A percentile compares a stretch with the other conserved stretches of the same genome.
These are phyloP conservation scores for Leptographium radiaticola DNA, from an alignment of 2,329 filamentous ascomycete genomes.

Conservation along the genomic window DNA sequence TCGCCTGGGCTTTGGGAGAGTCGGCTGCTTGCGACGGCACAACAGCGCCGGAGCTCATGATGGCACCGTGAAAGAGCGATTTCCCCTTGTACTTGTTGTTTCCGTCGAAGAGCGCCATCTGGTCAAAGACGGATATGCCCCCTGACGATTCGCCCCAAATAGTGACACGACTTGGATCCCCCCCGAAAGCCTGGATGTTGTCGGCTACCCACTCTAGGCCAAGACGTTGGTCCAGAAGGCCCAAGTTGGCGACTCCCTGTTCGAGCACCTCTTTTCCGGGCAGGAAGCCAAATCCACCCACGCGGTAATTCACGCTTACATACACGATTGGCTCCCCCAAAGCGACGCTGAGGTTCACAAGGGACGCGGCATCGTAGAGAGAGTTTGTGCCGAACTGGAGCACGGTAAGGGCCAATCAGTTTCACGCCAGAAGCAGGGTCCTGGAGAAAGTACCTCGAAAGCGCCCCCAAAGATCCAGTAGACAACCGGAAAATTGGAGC, in stretches of 20 bases:
- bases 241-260: conserved; percentile 57
- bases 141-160: conserved; percentile 67
- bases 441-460: conserved; percentile 29
- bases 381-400: conserved; percentile 30
- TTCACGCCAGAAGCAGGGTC: background rate
- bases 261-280: conserved; percentile 53
- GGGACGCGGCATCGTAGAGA: conserved; percentile 38
- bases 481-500: conserved; percentile 49
- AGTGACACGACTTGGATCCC: conserved; percentile 65
- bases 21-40: conserved; percentile 52
- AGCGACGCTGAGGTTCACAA: conserved; percentile 30
- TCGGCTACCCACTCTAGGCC: conserved; percentile 66
- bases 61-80: conserved; percentile 59
- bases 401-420: background rate
- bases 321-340: conserved; percentile 55
- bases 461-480: conserved; percentile 62
- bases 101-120: conserved; percentile 55
- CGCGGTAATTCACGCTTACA: conserved; percentile 66
- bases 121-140: conserved; percentile 60
- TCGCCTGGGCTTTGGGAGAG: conserved; percentile 47
- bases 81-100: conserved; percentile 63
- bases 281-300: conserved; percentile 63
- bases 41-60: conserved; percentile 63
- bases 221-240: conserved; percentile 58
- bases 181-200: conserved; percentile 66